Evolutionary conservation across 306 rosid genomes (phyloP).

Genomic region (Castanea crenata): DNA sequence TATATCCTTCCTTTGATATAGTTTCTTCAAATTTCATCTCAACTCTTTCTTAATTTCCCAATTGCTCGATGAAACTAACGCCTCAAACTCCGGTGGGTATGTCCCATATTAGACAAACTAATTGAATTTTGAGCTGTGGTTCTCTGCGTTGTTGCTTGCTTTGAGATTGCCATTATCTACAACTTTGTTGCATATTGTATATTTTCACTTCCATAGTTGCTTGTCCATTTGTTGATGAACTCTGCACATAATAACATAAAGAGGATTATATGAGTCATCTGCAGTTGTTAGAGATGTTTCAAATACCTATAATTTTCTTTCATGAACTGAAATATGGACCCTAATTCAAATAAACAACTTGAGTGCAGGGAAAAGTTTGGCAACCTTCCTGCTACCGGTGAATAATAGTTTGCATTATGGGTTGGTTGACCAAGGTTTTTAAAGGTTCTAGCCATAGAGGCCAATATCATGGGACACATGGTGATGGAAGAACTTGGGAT

Average conservation of each 20-base stretch:
- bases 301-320: slow-evolving; percentile 11
- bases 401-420: slow-evolving; percentile 46
- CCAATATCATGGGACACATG: slow-evolving; percentile 45
- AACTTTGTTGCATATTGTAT: slow-evolving; percentile 1
- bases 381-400: slow-evolving; percentile 17
- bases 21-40: not conserved
- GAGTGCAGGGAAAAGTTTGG: slow-evolving; percentile 42
- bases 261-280: not conserved
- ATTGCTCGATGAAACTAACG: not conserved
- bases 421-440: slow-evolving; percentile 76
- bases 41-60: not conserved
- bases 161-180: not conserved
- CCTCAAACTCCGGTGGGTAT: not conserved
- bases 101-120: not conserved
- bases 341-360: slow-evolving; percentile 9
- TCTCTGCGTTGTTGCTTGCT: not conserved
- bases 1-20: not conserved
- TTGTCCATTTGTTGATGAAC: not conserved
- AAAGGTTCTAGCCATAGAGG: slow-evolving; percentile 64
- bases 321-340: not conserved
- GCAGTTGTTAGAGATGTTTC: slow-evolving; percentile 5
- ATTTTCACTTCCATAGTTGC: not conserved
- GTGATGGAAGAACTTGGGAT: slow-evolving; percentile 51
- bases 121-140: not conserved
- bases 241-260: slow-evolving; percentile 9